A percentile compares a stretch with the other conserved stretches of the same genome.
phyloP scores from a whole-genome alignment of 345 rosid genomes.

The Gossypium arboreum region DNA sequence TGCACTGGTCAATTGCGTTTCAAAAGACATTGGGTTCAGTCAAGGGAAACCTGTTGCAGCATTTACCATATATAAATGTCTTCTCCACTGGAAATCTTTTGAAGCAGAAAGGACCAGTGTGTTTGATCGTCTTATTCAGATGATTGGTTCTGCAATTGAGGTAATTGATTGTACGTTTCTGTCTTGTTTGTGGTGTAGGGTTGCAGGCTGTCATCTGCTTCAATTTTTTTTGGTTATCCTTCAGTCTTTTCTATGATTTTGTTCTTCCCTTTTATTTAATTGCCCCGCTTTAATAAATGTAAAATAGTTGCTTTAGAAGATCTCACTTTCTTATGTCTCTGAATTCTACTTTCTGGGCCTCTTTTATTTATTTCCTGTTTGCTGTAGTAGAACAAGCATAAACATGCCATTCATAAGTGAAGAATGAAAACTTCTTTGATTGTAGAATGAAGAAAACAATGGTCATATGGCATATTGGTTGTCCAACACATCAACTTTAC shows the following conservation, averaged over 20 bases:
- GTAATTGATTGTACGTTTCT: constrained; percentile 34
- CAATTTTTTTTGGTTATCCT: not conserved
- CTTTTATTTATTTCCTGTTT: not conserved
- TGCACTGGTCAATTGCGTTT: constrained; percentile 74
- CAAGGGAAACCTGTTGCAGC: constrained; percentile 91
- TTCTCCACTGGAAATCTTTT: constrained; percentile 95
- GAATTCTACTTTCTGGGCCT: not conserved
- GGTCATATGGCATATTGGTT: constrained; percentile 97
- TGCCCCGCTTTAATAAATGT: not conserved
- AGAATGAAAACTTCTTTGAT: not conserved
- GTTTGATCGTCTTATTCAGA: constrained; percentile 94
- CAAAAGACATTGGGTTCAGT: constrained; percentile 69
- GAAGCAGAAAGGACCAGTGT: constrained; percentile 95
- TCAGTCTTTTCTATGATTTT: not conserved
- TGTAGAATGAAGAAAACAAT: constrained; percentile 89
- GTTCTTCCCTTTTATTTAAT: not conserved
- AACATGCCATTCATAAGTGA: not conserved
- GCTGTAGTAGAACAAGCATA: not conserved
- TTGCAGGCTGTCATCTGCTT: not conserved
- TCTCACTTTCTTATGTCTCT: not conserved
- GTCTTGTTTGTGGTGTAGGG: constrained; percentile 2
- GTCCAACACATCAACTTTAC: constrained; percentile 75
- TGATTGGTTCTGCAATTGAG: constrained; percentile 98
- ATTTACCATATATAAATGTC: constrained; percentile 91
- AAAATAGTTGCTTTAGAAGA: constrained; percentile 5